Conservation (phyloP, 2,329 filamentous ascomycete species). For the Rasamsonia emersonii region DNA sequence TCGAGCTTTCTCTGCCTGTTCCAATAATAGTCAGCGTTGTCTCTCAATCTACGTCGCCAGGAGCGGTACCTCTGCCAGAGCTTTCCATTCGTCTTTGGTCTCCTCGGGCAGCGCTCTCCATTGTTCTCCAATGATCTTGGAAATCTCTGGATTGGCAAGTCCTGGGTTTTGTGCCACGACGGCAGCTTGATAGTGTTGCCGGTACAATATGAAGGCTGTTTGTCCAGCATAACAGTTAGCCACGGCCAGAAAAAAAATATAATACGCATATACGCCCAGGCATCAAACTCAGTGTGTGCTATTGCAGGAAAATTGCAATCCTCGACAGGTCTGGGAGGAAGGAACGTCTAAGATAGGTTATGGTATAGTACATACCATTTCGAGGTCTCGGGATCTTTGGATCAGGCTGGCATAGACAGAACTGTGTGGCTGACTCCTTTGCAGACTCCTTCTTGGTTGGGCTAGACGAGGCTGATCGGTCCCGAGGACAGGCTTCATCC, state of each 20-base stretch:
- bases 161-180: constrained; percentile 79
- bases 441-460: constrained; percentile 25
- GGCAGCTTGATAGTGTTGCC: constrained; percentile 78
- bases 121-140: constrained; percentile 90
- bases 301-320: not conserved
- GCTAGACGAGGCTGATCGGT: constrained; percentile 24
- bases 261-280: no score
- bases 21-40: constrained; percentile 10
- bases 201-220: constrained; percentile 93
- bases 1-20: constrained; percentile 73
- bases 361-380: constrained; percentile 50
- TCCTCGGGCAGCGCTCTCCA: constrained; percentile 72
- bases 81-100: constrained; percentile 78
- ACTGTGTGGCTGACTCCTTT: constrained; percentile 40
- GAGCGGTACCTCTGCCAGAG: constrained; percentile 61
- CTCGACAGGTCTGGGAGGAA: not conserved
- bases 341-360: not conserved
- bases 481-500: constrained; percentile 16
- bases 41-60: constrained; percentile 8
- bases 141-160: constrained; percentile 89
- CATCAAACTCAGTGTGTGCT: no score
- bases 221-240: constrained; percentile 17
- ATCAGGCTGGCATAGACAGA: constrained; percentile 63
- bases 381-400: constrained; percentile 63
- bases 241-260: no score